These are phyloP conservation scores for Dothideomycetes sp. DNA, from an alignment of 2,329 filamentous ascomycete species.

Conservation along the genomic window DNA sequence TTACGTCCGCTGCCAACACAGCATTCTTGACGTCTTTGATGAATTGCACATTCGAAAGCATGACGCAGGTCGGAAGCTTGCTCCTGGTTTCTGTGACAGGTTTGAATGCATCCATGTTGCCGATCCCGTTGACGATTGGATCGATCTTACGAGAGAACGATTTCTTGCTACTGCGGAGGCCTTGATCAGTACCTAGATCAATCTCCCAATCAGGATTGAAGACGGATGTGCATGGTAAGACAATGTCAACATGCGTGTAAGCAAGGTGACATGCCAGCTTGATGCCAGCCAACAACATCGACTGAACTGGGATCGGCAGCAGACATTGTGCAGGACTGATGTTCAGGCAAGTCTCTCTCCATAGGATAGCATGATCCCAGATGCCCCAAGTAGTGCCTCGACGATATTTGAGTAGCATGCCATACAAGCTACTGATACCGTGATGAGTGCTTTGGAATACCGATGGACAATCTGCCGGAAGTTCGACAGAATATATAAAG, in stretches of 20 bases:
- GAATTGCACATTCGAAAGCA: slow-evolving; percentile 54
- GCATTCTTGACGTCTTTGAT: slow-evolving; percentile 57
- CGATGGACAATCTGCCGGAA: slow-evolving; percentile 40
- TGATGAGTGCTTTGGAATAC: slow-evolving; percentile 51
- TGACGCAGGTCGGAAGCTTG: slow-evolving; percentile 52
- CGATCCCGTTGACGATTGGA: slow-evolving; percentile 57
- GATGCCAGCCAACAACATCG: slow-evolving; percentile 31
- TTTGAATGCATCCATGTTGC: slow-evolving; percentile 54
- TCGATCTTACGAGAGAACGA: slow-evolving; percentile 52
- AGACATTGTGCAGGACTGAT: slow-evolving; percentile 33
- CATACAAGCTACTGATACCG: slow-evolving; percentile 46
- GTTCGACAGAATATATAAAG: slow-evolving; percentile 42
- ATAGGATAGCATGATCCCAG: slow-evolving; percentile 51
- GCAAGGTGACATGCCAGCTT: slow-evolving; percentile 33
- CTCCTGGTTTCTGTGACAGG: slow-evolving; percentile 52
- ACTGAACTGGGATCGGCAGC: slow-evolving; percentile 32
- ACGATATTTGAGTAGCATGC: slow-evolving; percentile 48
- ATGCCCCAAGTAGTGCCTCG: slow-evolving; percentile 46
- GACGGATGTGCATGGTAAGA: slow-evolving; percentile 49
- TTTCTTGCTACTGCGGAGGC: slow-evolving; percentile 47
- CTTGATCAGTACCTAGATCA: slow-evolving; percentile 51
- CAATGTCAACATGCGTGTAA: slow-evolving; percentile 48
- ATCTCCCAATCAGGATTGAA: slow-evolving; percentile 58
- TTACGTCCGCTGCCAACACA: slow-evolving; percentile 54
- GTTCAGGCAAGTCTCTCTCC: slow-evolving; percentile 36